Conservation (phyloP, 2,329 filamentous ascomycete species). For the Neofusicoccum cordaticola region DNA sequence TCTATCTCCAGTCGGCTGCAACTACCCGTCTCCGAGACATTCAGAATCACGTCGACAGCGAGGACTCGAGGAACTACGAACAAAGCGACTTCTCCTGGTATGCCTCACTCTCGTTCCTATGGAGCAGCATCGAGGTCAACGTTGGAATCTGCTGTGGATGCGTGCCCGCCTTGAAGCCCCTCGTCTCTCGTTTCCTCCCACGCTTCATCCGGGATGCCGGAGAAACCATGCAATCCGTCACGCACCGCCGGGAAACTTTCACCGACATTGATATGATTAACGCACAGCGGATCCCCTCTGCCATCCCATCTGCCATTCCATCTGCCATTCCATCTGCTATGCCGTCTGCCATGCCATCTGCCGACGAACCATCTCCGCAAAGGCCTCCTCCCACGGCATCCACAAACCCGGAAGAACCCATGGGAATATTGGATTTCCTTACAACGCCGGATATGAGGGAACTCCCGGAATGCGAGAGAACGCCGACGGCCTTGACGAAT, state of each 20-base stretch:
- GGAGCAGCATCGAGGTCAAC: constrained; percentile 90
- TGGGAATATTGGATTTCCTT: constrained; percentile 55
- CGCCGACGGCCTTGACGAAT: constrained; percentile 34
- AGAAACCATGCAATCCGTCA: constrained; percentile 19
- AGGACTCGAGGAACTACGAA: constrained; percentile 38
- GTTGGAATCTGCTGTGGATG: constrained; percentile 87
- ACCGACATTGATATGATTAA: constrained; percentile 20
- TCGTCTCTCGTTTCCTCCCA: constrained; percentile 65
- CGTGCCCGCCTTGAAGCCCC: constrained; percentile 86
- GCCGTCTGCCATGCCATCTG: neutral
- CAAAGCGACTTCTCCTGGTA: constrained; percentile 62
- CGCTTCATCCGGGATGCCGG: constrained; percentile 52
- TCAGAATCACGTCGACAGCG: constrained; percentile 27
- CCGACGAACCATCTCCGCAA: neutral
- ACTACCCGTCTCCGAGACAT: constrained; percentile 45
- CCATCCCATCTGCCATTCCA: constrained; percentile 5
- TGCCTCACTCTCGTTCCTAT: constrained; percentile 83
- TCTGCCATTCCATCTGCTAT: constrained; percentile 2
- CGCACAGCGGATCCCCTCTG: constrained; percentile 11
- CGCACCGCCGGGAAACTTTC: constrained; percentile 27
- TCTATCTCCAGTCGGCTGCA: constrained; percentile 76
- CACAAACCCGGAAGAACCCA: constrained; percentile 24
- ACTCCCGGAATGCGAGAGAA: constrained; percentile 34
- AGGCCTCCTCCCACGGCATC: neutral
- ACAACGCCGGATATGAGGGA: constrained; percentile 46